Evolutionary conservation across 1,284 basidiomycete genomes (phyloP).

Genomic region (Coriolopsis trogii): DNA sequence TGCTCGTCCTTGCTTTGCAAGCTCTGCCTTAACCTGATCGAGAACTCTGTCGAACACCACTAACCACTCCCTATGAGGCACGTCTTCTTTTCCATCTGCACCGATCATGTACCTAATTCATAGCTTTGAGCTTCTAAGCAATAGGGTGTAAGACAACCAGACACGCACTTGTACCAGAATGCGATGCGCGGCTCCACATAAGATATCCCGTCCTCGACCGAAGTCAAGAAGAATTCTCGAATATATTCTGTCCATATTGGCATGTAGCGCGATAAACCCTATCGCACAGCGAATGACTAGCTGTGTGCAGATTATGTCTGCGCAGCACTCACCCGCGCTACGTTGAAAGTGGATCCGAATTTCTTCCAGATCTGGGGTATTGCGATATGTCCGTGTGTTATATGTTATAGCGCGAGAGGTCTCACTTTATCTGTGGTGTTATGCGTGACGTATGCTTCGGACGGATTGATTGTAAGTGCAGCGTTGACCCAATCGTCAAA

Average conservation of each 20-base stretch:
- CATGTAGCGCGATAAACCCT: conserved; percentile 57
- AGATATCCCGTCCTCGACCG: conserved; percentile 72
- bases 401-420: not conserved
- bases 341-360: conserved; percentile 54
- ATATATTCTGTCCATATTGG: conserved; percentile 64
- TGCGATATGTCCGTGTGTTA: not conserved
- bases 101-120: conserved; percentile 55
- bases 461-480: conserved; percentile 63
- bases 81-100: conserved; percentile 54
- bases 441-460: conserved; percentile 70
- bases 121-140: too few relatives aligned
- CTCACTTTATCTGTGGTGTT: conserved; percentile 65
- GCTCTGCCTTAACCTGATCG: conserved; percentile 54
- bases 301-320: not conserved
- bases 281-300: not conserved
- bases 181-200: conserved; percentile 77
- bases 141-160: not conserved
- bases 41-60: conserved; percentile 57
- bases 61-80: conserved; percentile 67
- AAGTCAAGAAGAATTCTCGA: conserved; percentile 61
- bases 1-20: conserved; percentile 53
- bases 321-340: not conserved
- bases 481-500: conserved; percentile 69
- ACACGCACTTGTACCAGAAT: conserved; percentile 58
- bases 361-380: conserved; percentile 68